Evolutionary conservation across 768 basidiomycete species (phyloP), one percentile per base, ranked within the genome.

Genomic region (Russula vinacea): DNA sequence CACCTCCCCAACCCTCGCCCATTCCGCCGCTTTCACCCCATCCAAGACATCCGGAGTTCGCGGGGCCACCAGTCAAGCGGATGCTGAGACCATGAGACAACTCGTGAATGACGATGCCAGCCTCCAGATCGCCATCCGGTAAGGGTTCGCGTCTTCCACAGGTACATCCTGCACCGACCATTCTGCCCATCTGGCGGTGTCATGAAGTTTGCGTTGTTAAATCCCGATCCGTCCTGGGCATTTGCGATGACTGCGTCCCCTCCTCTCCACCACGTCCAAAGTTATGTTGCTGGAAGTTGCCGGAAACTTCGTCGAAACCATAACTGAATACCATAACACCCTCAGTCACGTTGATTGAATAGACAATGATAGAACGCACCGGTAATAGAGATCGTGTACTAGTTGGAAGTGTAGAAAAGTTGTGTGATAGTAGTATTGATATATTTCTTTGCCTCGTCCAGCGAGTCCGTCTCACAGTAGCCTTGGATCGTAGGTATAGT

Each of bases 231-330:
- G 69, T 98, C 96, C 76, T 98, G 94, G 2, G 96, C 96, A 71
- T 96, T 96, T 59, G 90, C 85, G 65, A 97, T 93, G 62, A 99
- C 92, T 37, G 86, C 94, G 68, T 99, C 94, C 67, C 84, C 84
- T 93, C 94, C 59, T 76, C 76, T 24, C 96, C 96, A 32, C 95
- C 96, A 45, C 87, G 85, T 1, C 87, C 94, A 70, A 95, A 96
- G 84, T 98, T 98, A 82, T 92, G 84, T 71, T 94, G 92, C 76
- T 99, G 96, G 88, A 98, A 99, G 82, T 99, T 98, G 16, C 95
- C 95, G 2, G 90, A 77, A 10, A 80, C 80, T 75, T 98, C 95
- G 71, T 90, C 90, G 75, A 99, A 99, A 22, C 96, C 96, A 67
- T 94, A 91, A 51, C 88, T 86, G 26, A 19, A 19, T 65, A 73